phyloP scores from a whole-genome alignment of 805 yeast genomes.

The Zygosaccharomyces siamensis region DNA sequence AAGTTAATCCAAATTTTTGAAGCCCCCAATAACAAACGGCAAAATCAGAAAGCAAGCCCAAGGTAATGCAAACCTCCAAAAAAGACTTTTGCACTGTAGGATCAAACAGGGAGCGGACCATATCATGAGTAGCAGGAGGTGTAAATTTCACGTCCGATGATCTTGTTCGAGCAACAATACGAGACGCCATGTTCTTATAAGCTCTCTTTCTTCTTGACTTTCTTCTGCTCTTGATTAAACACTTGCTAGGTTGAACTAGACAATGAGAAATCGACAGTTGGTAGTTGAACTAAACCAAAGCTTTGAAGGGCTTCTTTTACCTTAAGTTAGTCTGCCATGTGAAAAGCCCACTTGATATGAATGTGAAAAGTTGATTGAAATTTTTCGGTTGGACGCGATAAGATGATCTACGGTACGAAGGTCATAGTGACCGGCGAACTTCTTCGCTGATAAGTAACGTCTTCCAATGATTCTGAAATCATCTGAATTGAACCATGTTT shows the following conservation, averaged over 20 bases:
- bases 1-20: conserved; percentile 15
- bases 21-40: conserved; percentile 32
- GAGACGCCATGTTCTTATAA: not conserved
- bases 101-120: conserved; percentile 77
- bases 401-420: not conserved
- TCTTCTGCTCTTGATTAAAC: not conserved
- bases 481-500: not conserved
- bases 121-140: conserved; percentile 62
- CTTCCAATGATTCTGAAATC: not conserved
- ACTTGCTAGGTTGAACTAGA: conserved; percentile 14
- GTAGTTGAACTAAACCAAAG: not conserved
- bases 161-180: conserved; percentile 25
- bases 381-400: not conserved
- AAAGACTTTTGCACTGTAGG: conserved; percentile 66
- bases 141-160: conserved; percentile 32
- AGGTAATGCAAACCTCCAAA: conserved; percentile 57
- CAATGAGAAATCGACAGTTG: not conserved
- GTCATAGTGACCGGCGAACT: not conserved
- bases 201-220: not conserved
- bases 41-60: conserved; percentile 38
- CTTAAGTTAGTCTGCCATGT: conserved; percentile 1
- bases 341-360: not conserved
- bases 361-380: conserved; percentile 1
- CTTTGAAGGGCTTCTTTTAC: not conserved
- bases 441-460: not conserved